phyloP scores from a whole-genome alignment of 108 stramenopile species.

The Licmophora abbreviata region DNA sequence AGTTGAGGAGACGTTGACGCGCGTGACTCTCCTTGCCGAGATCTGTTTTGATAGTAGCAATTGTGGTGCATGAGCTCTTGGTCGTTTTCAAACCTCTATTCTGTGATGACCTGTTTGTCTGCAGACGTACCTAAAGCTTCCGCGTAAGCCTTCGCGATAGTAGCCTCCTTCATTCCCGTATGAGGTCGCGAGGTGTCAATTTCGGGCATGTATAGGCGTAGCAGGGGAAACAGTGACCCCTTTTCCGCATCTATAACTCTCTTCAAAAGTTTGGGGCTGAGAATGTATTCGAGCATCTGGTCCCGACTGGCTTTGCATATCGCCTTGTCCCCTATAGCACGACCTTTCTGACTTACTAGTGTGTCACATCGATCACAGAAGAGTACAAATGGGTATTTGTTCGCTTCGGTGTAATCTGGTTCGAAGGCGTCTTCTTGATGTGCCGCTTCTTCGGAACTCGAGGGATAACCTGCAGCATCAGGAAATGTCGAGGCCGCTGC shows the following conservation, averaged over 20 bases:
- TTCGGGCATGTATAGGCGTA: slow-evolving; percentile 66
- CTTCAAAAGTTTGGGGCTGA: slow-evolving; percentile 28
- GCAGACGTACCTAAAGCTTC: slow-evolving; percentile 34
- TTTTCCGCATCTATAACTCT: slow-evolving; percentile 24
- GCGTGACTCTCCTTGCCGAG: slow-evolving; percentile 14
- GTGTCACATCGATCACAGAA: slow-evolving; percentile 48
- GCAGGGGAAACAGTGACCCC: slow-evolving; percentile 44
- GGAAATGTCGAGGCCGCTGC: background rate
- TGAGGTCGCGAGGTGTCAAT: slow-evolving; percentile 46
- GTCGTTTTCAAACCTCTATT: too few species aligned
- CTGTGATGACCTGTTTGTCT: too few species aligned
- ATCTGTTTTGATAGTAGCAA: too few species aligned
- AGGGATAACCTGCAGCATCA: background rate
- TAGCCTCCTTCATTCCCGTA: slow-evolving; percentile 56
- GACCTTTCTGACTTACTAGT: slow-evolving; percentile 41
- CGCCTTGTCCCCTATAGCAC: slow-evolving; percentile 8
- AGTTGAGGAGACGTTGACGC: slow-evolving; percentile 41
- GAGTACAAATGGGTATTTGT: slow-evolving; percentile 35
- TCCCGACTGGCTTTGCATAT: slow-evolving; percentile 4
- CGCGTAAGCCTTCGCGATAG: slow-evolving; percentile 58
- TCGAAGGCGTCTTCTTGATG: too few species aligned
- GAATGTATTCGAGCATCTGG: slow-evolving; percentile 31
- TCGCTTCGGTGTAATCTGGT: slow-evolving; percentile 49
- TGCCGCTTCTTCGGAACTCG: background rate
- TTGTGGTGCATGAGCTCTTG: too few species aligned